A percentile compares a stretch with the other conserved stretches of the same genome.
phyloP scores from a whole-genome alignment of 305 asterid genomes.

The Solanum hybrid region DNA sequence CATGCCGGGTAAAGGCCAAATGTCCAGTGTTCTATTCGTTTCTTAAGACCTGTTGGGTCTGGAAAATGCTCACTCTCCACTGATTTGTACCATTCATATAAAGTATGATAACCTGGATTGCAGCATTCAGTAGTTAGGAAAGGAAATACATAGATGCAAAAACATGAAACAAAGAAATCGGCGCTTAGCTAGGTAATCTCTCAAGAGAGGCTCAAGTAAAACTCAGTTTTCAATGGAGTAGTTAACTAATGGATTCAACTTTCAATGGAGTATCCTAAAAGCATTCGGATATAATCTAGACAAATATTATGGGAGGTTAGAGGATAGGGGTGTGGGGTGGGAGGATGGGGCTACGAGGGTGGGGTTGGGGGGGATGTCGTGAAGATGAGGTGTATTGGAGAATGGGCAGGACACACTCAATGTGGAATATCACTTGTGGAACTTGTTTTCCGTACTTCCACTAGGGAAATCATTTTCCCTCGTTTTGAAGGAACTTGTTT shows the following conservation, averaged over 20 bases:
- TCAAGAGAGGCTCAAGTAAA: background rate
- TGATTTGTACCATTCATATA: slow-evolving; percentile 81
- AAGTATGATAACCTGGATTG: slow-evolving; percentile 78
- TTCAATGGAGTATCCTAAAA: background rate
- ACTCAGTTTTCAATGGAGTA: background rate
- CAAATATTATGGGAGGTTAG: background rate
- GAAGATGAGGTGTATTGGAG: background rate
- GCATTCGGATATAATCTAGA: background rate
- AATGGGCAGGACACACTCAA: background rate
- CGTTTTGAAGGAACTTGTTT: background rate
- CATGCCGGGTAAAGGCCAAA: slow-evolving; percentile 98
- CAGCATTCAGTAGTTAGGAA: slow-evolving; percentile 1
- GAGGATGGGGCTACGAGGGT: background rate
- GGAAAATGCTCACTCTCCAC: slow-evolving; percentile 97
- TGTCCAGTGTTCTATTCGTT: slow-evolving; percentile 96
- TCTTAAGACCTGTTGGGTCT: slow-evolving; percentile 87
- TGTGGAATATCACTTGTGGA: background rate
- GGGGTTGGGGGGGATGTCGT: too few species aligned
- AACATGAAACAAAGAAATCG: background rate
- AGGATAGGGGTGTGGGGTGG: background rate
- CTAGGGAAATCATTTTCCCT: background rate
- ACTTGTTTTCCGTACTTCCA: background rate
- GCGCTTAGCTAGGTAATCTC: background rate
- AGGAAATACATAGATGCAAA: background rate
- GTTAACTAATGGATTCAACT: background rate